Base-by-base conservation (phyloP, 2,329 filamentous ascomycete species). In the Colletotrichum costaricense region DNA sequence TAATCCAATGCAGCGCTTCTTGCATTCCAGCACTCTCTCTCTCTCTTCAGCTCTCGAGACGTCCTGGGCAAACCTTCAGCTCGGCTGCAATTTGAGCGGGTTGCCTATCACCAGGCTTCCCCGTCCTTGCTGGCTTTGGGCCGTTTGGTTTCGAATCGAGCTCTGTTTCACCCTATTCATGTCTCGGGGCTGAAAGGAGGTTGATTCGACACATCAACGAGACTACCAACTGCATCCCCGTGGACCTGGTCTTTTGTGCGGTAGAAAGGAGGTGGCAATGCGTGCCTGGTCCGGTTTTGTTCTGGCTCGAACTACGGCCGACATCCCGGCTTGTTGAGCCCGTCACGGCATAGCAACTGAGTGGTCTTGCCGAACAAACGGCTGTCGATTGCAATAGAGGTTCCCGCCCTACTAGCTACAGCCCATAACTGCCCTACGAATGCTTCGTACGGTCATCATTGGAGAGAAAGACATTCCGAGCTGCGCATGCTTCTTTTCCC, bases 161-260 rank as follows among this genome's bases (percentile, higher is more conserved):
- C 64, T 72, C 56, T 69, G 69, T 58, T 72, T 63, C 69, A 65
- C 63, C 52, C 14, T n/a, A 49, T 12, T 24, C 19, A 58, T 69
- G 58, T 72, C 69, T 72, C 58, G 65, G 64, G 16, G 57, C n/a
- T 68, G 58, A 14, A 16, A 22, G 30, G 28, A 46, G n/a, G 22
- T 19, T 52, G 56, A 57, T 62, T 72, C 35, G 69, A 56, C 54
- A 49, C 16, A n/a, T 38, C 67, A 30, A 46, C 28, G 35, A 52
- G 24, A 49, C 57, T 42, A 49, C 24, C 30, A 33, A 11, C 8
- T 56, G 46, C 35, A 42, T 38, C 62, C 2, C 28, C 28, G 49
- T 67, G 56, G 57, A 12, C 30, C 33, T 30, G 28, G 64, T 63
- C 35, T 72, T 30, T 26, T 4, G 33, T 12, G 33, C 33, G 12